These are phyloP conservation scores for Chaetomiaceae sp. DNA, from an alignment of 2,329 filamentous ascomycete genomes.

Conservation along the genomic window DNA sequence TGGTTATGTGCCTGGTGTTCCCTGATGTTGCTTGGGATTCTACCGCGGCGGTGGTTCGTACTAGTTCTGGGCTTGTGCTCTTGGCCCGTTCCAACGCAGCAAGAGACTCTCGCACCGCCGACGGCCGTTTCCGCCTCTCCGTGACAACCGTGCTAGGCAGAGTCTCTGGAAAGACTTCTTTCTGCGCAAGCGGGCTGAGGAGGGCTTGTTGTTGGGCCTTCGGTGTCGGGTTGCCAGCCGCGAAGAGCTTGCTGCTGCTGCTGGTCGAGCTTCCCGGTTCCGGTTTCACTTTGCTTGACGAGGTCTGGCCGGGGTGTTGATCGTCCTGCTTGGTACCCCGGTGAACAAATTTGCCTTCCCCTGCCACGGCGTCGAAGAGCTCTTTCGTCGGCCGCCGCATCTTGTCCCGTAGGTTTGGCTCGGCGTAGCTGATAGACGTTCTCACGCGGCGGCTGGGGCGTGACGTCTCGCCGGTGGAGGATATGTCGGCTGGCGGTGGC, in stretches of 20 bases:
- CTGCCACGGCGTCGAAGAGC: constrained; percentile 66
- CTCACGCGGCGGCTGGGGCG: constrained; percentile 64
- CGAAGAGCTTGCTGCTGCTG: constrained; percentile 15
- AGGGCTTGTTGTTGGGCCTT: constrained; percentile 18
- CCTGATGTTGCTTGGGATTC: neutral
- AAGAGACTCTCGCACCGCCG: constrained; percentile 26
- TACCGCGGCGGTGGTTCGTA: neutral
- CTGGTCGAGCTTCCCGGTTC: constrained; percentile 30
- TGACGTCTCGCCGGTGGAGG: constrained; percentile 50
- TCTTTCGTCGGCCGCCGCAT: constrained; percentile 78
- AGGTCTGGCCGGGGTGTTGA: constrained; percentile 23
- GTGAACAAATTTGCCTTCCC: constrained; percentile 51
- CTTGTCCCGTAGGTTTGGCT: constrained; percentile 75
- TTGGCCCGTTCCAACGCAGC: constrained; percentile 19
- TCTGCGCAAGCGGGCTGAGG: constrained; percentile 41
- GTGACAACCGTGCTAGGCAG: constrained; percentile 34
- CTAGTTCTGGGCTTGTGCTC: neutral
- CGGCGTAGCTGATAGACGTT: constrained; percentile 70
- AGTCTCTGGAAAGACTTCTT: constrained; percentile 30
- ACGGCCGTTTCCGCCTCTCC: constrained; percentile 39
- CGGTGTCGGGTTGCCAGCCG: neutral
- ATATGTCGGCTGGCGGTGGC: constrained; percentile 56
- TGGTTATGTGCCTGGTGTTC: neutral
- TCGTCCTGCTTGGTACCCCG: constrained; percentile 26
- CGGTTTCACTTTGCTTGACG: constrained; percentile 27